Conservation (phyloP, 2,329 filamentous ascomycete species). For the Elsinoe batatas region DNA sequence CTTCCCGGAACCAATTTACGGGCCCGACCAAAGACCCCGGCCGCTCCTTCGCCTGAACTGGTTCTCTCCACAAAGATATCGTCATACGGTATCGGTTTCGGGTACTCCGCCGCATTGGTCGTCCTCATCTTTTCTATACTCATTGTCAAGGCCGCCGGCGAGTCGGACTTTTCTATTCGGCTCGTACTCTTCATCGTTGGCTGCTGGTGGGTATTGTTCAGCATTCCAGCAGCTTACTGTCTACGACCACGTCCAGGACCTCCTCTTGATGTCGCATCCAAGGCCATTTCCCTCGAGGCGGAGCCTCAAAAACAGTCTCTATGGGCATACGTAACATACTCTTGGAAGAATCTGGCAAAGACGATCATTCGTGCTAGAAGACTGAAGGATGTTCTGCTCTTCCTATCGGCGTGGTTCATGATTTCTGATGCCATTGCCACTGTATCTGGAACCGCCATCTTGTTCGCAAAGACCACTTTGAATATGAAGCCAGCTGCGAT, state of each 20-base stretch:
- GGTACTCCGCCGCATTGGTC: conserved; percentile 77
- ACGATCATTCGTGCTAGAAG: conserved; percentile 66
- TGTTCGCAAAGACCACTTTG: conserved; percentile 90
- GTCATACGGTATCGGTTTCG: conserved; percentile 84
- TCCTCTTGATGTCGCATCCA: conserved; percentile 39
- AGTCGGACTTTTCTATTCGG: conserved; percentile 74
- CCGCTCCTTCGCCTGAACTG: conserved; percentile 54
- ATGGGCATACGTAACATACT: conserved; percentile 64
- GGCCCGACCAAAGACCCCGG: conserved; percentile 18
- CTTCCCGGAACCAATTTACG: conserved; percentile 22
- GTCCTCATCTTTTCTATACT: conserved; percentile 74
- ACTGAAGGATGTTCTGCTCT: conserved; percentile 64
- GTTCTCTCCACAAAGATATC: conserved; percentile 83
- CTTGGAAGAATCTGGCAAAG: conserved; percentile 77
- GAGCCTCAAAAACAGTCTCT: conserved; percentile 36
- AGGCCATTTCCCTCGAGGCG: conserved; percentile 3
- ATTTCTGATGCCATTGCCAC: conserved; percentile 91
- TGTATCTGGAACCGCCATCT: conserved; percentile 83
- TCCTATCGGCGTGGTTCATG: conserved; percentile 85
- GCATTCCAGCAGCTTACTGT: conserved; percentile 79
- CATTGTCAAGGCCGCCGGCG: conserved; percentile 61
- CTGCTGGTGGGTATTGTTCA: conserved; percentile 87
- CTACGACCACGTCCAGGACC: conserved; percentile 81
- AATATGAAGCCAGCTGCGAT: conserved; percentile 82
- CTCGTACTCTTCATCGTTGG: conserved; percentile 82